A percentile compares a stretch with the other conserved stretches of the same genome.
These are phyloP conservation scores for Fennellomyces sp. DNA, from an alignment of 371 early-diverging fungal genomes.

Conservation along the genomic window DNA sequence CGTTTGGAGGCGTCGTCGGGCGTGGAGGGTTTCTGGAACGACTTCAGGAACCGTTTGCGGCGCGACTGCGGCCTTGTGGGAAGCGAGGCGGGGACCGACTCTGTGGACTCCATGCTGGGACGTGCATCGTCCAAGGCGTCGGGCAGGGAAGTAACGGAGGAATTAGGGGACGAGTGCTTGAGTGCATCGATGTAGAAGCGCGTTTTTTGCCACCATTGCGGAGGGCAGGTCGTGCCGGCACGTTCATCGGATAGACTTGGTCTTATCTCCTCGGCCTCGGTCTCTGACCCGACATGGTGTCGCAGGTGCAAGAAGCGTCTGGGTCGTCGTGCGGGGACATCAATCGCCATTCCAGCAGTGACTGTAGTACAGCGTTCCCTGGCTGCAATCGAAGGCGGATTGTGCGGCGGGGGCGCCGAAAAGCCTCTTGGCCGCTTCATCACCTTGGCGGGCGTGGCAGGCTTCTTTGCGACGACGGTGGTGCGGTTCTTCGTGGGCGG, in stretches of 20 bases:
- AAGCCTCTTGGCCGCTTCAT: background rate
- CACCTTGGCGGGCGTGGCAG: background rate
- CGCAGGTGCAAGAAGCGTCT: background rate
- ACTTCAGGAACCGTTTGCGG: no score
- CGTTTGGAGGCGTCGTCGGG: no score
- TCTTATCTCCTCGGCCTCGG: background rate
- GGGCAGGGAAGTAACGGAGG: background rate
- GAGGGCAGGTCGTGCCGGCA: slow-evolving; percentile 18
- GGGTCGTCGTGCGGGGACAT: background rate
- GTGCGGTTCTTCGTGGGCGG: background rate
- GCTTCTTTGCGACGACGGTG: background rate
- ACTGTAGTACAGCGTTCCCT: slow-evolving; percentile 7
- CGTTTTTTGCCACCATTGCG: slow-evolving; percentile 23
- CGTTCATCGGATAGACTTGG: slow-evolving; percentile 18
- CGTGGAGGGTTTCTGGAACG: no score
- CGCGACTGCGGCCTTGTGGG: no score
- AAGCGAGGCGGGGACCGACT: no score
- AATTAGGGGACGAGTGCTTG: background rate
- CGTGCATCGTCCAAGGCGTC: background rate
- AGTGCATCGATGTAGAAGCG: slow-evolving; percentile 16
- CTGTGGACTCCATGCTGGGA: background rate
- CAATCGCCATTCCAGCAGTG: background rate
- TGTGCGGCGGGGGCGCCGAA: background rate
- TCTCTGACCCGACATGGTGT: background rate
- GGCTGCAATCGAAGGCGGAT: background rate